Evolutionary conservation across 2,329 filamentous ascomycete species (phyloP), one percentile per base, ranked within the genome.

Genomic region (Penicillium griseofulvum): DNA sequence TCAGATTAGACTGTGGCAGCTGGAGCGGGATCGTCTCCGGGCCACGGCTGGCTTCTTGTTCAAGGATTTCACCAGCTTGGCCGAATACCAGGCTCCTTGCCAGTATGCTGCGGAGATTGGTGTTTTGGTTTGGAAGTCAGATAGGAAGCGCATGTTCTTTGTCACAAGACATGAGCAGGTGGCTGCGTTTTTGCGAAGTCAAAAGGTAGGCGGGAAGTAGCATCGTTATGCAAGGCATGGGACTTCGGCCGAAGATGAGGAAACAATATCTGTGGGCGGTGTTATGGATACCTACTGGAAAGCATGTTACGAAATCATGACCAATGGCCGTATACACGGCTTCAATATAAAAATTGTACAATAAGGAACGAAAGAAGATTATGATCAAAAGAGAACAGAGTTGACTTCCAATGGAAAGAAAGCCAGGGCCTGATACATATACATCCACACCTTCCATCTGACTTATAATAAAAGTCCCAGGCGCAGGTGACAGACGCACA

Each of bases 1-100:
- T 74, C 94, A 99, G 78, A 97, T 99, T 67, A 84, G 92, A 2
- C 84, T 99, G 19, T 99, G 94, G 94, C 93, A 99, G 78, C 86
- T 97, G 49, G 94, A 99, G 74, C 91, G 93, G 61, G 94, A 99
- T 77, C 84, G 94, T 48, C 95, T 99, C 84, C 89, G 89, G 71
- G 86, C 89, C 1, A 91, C 86, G 5, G 78, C 82, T 0, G 94
- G 94, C 0, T 97, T 91, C 71, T 73, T 97, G 28, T 96, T 99
- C 79, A 88, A 88, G 68, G 93, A 97, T 60, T 96, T 97, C 68
- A 84, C 86, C 41, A 86, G 81, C 42, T 83, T 90, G 11, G 81
- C 85, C 5, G 83, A 84, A 55, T 94, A 79, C 50, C 75, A 79
- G 54, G 73, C 70, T 1, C 71, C 74, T 10, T 78, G 76, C 54